Percentiles rank a stretch among this genome's conserved stretches.
Conservation (phyloP, 163 green algal genomes). For the Botryococcus braunii region DNA sequence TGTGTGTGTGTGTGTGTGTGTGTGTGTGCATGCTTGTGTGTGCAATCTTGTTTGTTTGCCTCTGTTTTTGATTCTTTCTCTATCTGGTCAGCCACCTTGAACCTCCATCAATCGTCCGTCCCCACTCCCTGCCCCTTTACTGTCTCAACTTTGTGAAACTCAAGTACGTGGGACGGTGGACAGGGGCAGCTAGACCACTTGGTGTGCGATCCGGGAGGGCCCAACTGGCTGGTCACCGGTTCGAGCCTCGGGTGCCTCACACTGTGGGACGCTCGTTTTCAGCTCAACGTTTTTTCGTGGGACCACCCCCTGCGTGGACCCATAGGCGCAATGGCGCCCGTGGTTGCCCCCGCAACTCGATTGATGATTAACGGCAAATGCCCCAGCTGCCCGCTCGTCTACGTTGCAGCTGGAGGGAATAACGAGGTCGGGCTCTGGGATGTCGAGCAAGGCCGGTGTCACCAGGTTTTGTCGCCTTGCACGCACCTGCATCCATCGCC, state of each 20-base stretch:
- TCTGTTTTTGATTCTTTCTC: no score
- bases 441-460: slow-evolving; percentile 43
- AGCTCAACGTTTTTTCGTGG: slow-evolving; percentile 27
- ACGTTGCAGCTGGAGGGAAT: slow-evolving; percentile 52
- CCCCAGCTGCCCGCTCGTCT: slow-evolving; percentile 45
- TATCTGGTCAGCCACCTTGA: no score
- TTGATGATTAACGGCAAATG: slow-evolving; percentile 18
- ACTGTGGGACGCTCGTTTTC: slow-evolving; percentile 80
- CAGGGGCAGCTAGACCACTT: slow-evolving; percentile 16
- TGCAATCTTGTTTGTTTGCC: no score
- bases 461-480: slow-evolving; percentile 37
- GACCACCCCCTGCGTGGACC: slow-evolving; percentile 28
- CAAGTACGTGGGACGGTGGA: no score
- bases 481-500: neutral
- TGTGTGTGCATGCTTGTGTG: no score
- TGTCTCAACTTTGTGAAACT: no score
- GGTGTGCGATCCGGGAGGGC: slow-evolving; percentile 16
- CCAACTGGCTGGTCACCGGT: slow-evolving; percentile 49
- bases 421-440: slow-evolving; percentile 74
- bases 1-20: no score
- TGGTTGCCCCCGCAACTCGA: slow-evolving; percentile 4
- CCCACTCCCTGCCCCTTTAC: no score
- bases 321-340: slow-evolving; percentile 41
- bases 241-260: slow-evolving; percentile 49
- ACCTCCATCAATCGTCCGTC: no score